Evolutionary conservation across 371 early-diverging fungal genomes (phyloP).

Genomic region (Catenaria anguillulae): DNA sequence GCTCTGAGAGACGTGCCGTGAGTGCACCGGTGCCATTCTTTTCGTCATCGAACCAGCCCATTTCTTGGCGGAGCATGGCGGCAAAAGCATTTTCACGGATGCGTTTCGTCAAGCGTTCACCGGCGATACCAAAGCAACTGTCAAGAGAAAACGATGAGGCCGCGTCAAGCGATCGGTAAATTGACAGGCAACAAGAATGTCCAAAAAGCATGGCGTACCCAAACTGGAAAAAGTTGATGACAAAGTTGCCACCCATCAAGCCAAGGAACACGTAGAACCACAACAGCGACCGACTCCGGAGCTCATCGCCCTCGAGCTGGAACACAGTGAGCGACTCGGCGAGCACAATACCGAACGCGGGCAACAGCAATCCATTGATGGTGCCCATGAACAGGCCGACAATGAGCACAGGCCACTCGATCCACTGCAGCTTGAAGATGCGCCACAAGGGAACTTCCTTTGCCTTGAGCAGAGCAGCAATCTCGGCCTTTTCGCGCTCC

Average conservation of each 20-base stretch:
- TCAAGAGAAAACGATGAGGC: too few species aligned
- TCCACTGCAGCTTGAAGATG: slow-evolving; percentile 5
- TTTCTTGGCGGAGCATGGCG: slow-evolving; percentile 74
- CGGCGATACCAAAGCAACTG: slow-evolving; percentile 34
- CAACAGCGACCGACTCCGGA: slow-evolving; percentile 29
- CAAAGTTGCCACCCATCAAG: neutral
- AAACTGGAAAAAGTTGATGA: slow-evolving; percentile 5
- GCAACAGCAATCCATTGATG: slow-evolving; percentile 37
- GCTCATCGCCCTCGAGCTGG: neutral
- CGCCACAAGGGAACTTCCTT: neutral
- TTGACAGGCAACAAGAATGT: too few species aligned
- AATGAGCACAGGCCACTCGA: slow-evolving; percentile 3
- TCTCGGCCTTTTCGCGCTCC: slow-evolving; percentile 2
- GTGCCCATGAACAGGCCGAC: slow-evolving; percentile 12
- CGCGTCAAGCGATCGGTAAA: too few species aligned
- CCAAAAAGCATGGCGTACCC: too few species aligned
- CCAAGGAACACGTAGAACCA: slow-evolving; percentile 64
- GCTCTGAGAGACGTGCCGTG: slow-evolving; percentile 21
- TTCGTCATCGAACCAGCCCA: slow-evolving; percentile 70
- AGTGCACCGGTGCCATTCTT: slow-evolving; percentile 26
- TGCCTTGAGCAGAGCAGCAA: neutral
- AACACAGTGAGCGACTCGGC: neutral
- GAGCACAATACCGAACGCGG: slow-evolving; percentile 20
- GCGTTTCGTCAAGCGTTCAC: slow-evolving; percentile 31
- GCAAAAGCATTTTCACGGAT: slow-evolving; percentile 52